Evolutionary conservation across 129 eudicot genomes (phyloP), one percentile per base, ranked within the genome.

Genomic region (Pittosporum tobira): DNA sequence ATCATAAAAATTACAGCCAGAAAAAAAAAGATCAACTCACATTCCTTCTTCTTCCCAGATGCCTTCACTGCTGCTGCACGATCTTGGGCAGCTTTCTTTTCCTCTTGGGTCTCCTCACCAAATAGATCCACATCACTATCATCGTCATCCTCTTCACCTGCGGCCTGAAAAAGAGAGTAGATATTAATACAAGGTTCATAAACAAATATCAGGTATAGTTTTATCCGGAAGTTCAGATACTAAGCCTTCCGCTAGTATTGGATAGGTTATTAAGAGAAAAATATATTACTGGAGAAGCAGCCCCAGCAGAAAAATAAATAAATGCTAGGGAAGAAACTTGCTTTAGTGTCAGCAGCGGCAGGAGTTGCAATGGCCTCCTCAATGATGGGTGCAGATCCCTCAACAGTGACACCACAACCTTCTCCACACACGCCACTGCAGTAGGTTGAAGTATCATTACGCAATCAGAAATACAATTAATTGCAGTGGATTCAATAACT

Each of bases 71-170:
- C 82, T 10, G 94, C 99, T 18, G 96, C 96, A 59, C 90, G 90
- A 37, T 87, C 91, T 77, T 87, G 96, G 46, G 88, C 83, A 48
- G 96, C 99, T 76, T 81, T 81, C 85, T 91, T 91, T 67, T 91
- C 96, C 77, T 91, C 99, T 56, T 91, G 96, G 18, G 96, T 91
- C 82, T 91, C 99, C 63, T 91, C 99, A 16, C 96, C 91, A 25
- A 91, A 91, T 24, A 91, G 83, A 70, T 81, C 99, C 21, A 87
- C 94, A 66, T 90, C 94, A 43, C 77, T 80, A 44, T 86, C 97
- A 50, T 88, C 75, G 9, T 82, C 84, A 61, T 71, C 97, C 52
- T 80, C 95, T 28, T 79, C 94, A 66, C 62, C 94, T 24, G 87
- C 53, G 36, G 90, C 94, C 98, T 85, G 76, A 53, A 61, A 4